Evolutionary conservation across 805 yeast species (phyloP).

Genomic region (Candida golubevii): DNA sequence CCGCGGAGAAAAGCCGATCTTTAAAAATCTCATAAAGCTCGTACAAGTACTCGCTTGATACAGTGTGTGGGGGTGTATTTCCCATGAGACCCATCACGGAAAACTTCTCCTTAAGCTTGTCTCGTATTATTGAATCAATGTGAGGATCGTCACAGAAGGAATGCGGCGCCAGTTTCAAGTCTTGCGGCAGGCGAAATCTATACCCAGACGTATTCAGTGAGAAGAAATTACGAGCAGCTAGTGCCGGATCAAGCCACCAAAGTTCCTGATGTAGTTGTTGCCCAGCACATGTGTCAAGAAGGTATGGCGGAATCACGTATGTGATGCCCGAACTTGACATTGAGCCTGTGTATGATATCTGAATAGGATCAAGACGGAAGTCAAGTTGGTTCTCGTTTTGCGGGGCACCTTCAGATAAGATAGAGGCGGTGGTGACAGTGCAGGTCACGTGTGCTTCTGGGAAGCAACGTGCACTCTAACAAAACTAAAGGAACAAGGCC

Average conservation of each 20-base stretch:
- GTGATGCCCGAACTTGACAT: conserved; percentile 17
- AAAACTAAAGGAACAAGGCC: no score
- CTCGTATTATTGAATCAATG: conserved; percentile 29
- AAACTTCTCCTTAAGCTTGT: conserved; percentile 32
- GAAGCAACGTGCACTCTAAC: no score
- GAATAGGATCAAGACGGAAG: no score
- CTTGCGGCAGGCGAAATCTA: conserved; percentile 17
- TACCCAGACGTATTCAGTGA: conserved; percentile 24
- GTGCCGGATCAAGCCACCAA: conserved; percentile 19
- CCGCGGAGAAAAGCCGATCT: conserved; percentile 13
- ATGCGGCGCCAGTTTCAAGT: conserved; percentile 8
- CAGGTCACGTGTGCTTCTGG: conserved; percentile 1
- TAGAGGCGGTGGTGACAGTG: background rate
- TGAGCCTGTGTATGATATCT: background rate
- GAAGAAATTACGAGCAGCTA: conserved; percentile 26
- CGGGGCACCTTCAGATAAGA: conserved; percentile 8
- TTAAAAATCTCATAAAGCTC: conserved; percentile 32
- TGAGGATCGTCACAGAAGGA: conserved; percentile 29
- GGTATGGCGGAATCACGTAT: conserved; percentile 41
- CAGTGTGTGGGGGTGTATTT: conserved; percentile 24
- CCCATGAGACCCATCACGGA: conserved; percentile 36
- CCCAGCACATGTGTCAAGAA: conserved; percentile 36
- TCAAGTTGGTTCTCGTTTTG: background rate
- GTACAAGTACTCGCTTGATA: conserved; percentile 25
- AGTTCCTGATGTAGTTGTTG: conserved; percentile 27